Evolutionary conservation across 257 asterid species (phyloP), one percentile per base, ranked within the genome.

Genomic region (Anisodus acutangulus): DNA sequence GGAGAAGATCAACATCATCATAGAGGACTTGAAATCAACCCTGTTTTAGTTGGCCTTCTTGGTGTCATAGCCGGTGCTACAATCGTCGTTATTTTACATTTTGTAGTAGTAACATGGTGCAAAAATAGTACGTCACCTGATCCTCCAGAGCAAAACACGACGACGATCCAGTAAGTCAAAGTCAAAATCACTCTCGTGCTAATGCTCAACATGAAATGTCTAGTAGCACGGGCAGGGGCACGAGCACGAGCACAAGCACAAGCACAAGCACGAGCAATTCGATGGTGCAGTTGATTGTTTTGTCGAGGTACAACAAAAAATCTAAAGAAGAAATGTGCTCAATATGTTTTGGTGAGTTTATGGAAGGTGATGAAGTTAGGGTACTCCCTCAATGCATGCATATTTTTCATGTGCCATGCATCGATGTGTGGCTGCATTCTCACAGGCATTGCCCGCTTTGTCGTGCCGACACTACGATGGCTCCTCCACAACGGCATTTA

Each of bases 361-460:
- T 54, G 0, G 81, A 76, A 62, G 92, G 89, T 0, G 92, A 86
- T 39, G 90, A 83, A 39, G 79, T 89, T 13, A 84, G 88, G 49
- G 85, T 86, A 3, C 39, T 89, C 53, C 79, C 85, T 15, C 79
- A 82, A 26, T 89, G 90, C 35, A 78, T 60, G 0, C 92, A 89
- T 78, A 74, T 74, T 0, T 88, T 86, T 55, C 90, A 85, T 55
- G 89, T 83, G 0, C 9, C 78, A 6, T 88, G 90, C 16, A 85
- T 89, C 17, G 87, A 88, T 55, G 89, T 51, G 79, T 94, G 98
- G 97, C 84, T 94, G 1, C 26, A 60, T n/a, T 83, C 82, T 26
- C 94, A 91, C 43, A 69, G 81, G 2, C 89, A 85, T 79, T 94
- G 94, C 66, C 98, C 97, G 0, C 83, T 92, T 76, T 91, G 97